phyloP scores from a whole-genome alignment of 768 basidiomycete species.

The Wakefieldia striispora region DNA sequence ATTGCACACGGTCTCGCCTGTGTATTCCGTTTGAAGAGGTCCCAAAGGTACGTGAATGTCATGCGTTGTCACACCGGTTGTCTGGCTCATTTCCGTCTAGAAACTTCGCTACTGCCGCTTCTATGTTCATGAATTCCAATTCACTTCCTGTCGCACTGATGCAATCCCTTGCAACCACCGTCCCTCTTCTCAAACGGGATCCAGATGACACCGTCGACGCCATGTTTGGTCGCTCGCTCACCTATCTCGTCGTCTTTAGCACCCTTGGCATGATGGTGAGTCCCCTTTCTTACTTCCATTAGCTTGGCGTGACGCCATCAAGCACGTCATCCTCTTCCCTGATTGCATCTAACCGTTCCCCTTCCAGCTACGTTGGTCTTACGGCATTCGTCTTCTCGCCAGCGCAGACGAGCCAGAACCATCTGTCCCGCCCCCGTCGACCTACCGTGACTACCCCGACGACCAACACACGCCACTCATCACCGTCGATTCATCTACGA shows the following conservation, averaged over 20 bases:
- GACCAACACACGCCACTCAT: not conserved
- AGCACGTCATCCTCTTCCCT: not conserved
- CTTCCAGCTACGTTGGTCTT: constrained; percentile 86
- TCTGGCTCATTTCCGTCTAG: constrained; percentile 32
- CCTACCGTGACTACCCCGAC: constrained; percentile 9
- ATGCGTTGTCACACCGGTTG: not conserved
- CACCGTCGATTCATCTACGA: not conserved
- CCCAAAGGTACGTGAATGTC: constrained; percentile 63
- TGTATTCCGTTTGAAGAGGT: constrained; percentile 63
- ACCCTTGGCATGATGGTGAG: constrained; percentile 94
- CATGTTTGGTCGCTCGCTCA: constrained; percentile 89
- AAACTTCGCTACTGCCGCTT: constrained; percentile 74
- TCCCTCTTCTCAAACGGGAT: constrained; percentile 81
- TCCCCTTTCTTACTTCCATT: constrained; percentile 10
- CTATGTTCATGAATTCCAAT: constrained; percentile 95
- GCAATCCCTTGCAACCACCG: constrained; percentile 83
- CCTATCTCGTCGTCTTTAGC: constrained; percentile 89
- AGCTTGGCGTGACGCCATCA: not conserved
- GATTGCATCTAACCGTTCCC: not conserved
- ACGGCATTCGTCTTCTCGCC: constrained; percentile 80
- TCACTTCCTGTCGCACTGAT: constrained; percentile 93
- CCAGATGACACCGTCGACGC: constrained; percentile 75
- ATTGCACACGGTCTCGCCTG: constrained; percentile 64
- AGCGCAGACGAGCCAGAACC: constrained; percentile 35
- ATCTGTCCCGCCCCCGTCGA: not conserved